Conservation (phyloP, 176 grass and related monocot species). For the Juncus effusus region DNA sequence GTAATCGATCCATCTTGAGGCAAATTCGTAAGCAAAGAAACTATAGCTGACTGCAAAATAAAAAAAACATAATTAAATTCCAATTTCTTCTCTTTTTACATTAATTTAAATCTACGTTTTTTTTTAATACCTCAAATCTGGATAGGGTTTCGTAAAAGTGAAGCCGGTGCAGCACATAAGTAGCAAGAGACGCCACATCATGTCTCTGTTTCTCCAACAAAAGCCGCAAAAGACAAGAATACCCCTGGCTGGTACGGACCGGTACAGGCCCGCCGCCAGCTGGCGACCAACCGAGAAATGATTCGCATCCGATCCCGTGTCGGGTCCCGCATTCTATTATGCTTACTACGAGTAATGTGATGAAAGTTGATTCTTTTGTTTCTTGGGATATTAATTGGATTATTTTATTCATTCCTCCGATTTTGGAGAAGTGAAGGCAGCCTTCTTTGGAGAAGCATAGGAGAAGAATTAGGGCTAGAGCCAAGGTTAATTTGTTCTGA, state of each 20-base stretch:
- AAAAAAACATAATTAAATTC: slow-evolving; percentile 24
- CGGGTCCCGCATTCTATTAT: slow-evolving; percentile 74
- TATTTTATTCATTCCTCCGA: slow-evolving; percentile 86
- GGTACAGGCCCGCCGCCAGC: slow-evolving; percentile 43
- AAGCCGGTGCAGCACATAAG: slow-evolving; percentile 74
- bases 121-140: slow-evolving; percentile 69
- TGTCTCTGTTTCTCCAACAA: slow-evolving; percentile 85
- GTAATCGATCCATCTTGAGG: slow-evolving; percentile 39
- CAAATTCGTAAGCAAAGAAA: slow-evolving; percentile 46
- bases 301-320: slow-evolving; percentile 81
- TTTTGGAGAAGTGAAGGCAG: slow-evolving; percentile 72
- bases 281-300: slow-evolving; percentile 90
- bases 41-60: slow-evolving; percentile 71
- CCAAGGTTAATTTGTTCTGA: slow-evolving; percentile 64
- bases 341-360: slow-evolving; percentile 66
- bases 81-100: no score
- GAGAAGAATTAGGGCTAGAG: slow-evolving; percentile 72
- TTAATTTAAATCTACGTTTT: neutral
- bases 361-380: slow-evolving; percentile 54
- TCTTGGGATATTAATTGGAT: slow-evolving; percentile 51
- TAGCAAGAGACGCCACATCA: slow-evolving; percentile 61
- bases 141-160: slow-evolving; percentile 80
- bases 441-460: slow-evolving; percentile 84
- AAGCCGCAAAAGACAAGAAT: slow-evolving; percentile 75
- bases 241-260: slow-evolving; percentile 55